phyloP scores from a whole-genome alignment of 305 asterid species.

The Rubia balearica region DNA sequence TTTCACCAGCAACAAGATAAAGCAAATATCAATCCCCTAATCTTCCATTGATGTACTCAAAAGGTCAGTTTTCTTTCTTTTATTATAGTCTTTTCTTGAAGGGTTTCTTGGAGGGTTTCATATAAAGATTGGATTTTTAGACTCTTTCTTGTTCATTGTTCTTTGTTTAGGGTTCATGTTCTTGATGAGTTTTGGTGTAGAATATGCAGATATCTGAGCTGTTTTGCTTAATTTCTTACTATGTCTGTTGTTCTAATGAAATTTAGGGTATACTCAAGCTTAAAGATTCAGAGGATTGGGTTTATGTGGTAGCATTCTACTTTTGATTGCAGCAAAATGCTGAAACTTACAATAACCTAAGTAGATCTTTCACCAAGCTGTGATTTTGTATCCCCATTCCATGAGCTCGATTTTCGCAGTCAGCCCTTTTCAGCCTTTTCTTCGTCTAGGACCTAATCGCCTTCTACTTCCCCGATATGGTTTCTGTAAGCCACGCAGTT shows the following conservation, averaged over 20 bases:
- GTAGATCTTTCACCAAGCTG: not conserved
- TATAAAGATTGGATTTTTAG: not conserved
- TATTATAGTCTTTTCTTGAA: not conserved
- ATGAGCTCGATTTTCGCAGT: conserved; percentile 33
- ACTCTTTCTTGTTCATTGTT: not conserved
- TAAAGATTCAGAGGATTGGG: not conserved
- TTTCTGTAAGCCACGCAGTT: conserved; percentile 15
- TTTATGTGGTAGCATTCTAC: not conserved
- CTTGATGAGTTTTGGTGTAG: not conserved
- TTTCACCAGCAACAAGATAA: conserved; percentile 1
- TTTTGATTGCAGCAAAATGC: not conserved
- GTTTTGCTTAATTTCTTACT: not conserved
- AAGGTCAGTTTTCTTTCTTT: conserved; percentile 3
- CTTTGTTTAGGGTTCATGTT: not conserved
- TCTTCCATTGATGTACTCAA: not conserved
- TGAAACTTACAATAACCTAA: not conserved
- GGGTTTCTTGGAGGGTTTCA: not conserved
- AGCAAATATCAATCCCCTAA: not conserved
- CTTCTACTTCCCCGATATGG: conserved; percentile 14
- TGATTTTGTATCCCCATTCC: not conserved
- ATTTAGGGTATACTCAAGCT: not conserved
- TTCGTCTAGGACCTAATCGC: conserved; percentile 18
- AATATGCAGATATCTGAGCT: not conserved
- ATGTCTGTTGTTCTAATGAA: not conserved
- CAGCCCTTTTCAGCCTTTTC: conserved; percentile 27